Base-by-base conservation (phyloP, 192 early-diverging fungal species). In the Backusella mclennaniae region DNA sequence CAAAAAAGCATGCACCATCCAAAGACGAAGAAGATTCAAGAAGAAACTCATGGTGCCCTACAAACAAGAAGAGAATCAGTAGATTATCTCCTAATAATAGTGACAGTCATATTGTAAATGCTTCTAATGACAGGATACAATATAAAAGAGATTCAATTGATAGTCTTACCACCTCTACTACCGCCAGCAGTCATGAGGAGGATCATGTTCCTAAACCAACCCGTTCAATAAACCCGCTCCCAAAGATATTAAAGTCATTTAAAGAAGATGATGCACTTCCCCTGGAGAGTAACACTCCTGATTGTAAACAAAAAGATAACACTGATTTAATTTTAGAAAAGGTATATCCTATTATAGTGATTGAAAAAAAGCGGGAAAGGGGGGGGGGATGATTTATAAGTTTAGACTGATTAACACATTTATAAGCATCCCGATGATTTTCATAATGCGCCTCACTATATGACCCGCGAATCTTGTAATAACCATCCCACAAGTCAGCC, bases 101-200 rank as follows among this genome's bases (percentile, higher is more conserved):
- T 26, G 6, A 63, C 8, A 29, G 56, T 26, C 23, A 23, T 63
- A 63, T 63, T 63, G 56, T 63, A 63, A 63, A 63, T 63, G 23
- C 26, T 63, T 63, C 56, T 63, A 49, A 49, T 49, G 56, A 63
- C 23, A 29, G 56, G 23, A 23, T 63, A 3, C 56, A 29, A 63
- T 29, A 63, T 14, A 63, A 63, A 9, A 14, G 56, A 63, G 56
- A 63, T 14, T 63, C 56, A 63, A 63, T 63, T 14, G 56, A 63
- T 63, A 63, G 56, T 29, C 56, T 63, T 63, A 63, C 56, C 56
- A 63, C 56, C 23, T 26, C 56, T 63, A 63, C 56, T 63, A 63
- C 56, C 56, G 56, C 56, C 11, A 63, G 56, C 29, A 63, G 56
- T 63, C 56, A 63, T 63, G 56, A 63, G 56, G 56, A 63, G 4